phyloP scores from a whole-genome alignment of 352 stramenopile species.

The Phytopythium oedochilum region DNA sequence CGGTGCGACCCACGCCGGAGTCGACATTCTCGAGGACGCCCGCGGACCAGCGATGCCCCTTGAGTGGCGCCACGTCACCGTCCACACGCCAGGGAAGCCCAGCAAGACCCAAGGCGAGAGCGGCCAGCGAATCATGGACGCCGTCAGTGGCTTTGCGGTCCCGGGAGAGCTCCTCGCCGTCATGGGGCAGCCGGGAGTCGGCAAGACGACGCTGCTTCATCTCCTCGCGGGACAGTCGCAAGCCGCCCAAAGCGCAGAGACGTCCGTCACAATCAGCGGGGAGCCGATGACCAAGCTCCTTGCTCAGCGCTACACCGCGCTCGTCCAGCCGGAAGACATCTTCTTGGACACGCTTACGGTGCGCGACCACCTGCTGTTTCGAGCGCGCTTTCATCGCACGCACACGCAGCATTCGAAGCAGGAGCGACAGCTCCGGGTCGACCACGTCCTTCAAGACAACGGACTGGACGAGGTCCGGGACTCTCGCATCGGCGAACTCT shows the following conservation, averaged over 20 bases:
- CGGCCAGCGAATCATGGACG: slow-evolving; percentile 35
- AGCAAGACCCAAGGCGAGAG: neutral
- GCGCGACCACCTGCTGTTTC: slow-evolving; percentile 81
- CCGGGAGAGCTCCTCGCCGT: slow-evolving; percentile 51
- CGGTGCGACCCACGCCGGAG: neutral
- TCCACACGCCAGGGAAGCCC: neutral
- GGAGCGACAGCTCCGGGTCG: slow-evolving; percentile 13
- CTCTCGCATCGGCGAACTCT: slow-evolving; percentile 56
- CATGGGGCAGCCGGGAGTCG: slow-evolving; percentile 60
- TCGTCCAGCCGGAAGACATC: slow-evolving; percentile 89
- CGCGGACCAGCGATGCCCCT: neutral
- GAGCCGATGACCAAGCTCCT: slow-evolving; percentile 16
- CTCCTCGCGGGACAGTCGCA: slow-evolving; percentile 88
- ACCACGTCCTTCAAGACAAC: slow-evolving; percentile 40
- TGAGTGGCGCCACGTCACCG: neutral
- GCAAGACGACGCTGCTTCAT: slow-evolving; percentile 92
- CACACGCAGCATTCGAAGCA: slow-evolving; percentile 16
- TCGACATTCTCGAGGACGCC: neutral
- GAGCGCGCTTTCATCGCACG: slow-evolving; percentile 54
- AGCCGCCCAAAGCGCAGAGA: slow-evolving; percentile 22
- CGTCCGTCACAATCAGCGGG: slow-evolving; percentile 57
- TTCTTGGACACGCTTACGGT: slow-evolving; percentile 83
- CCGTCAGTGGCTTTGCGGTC: slow-evolving; percentile 29
- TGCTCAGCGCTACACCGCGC: slow-evolving; percentile 17
- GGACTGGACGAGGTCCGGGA: slow-evolving; percentile 30